Conservation (phyloP, 2,329 filamentous ascomycete species). For the Fusarium citri region DNA sequence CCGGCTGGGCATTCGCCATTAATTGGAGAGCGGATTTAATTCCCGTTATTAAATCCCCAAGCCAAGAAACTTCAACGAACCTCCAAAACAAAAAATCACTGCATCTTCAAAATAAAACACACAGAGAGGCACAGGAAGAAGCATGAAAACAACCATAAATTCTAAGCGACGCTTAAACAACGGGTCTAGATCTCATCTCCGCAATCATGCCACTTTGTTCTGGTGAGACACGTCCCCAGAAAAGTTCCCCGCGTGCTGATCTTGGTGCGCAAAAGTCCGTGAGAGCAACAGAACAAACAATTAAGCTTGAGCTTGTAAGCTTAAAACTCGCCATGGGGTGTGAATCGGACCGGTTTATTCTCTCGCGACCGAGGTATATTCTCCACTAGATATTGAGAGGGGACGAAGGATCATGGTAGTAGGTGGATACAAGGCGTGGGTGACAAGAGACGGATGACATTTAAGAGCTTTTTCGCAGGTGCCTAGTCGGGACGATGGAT, state of each 20-base stretch:
- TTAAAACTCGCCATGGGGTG: conserved; percentile 18
- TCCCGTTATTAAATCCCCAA: conserved; percentile 12
- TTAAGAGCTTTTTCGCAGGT: conserved; percentile 17
- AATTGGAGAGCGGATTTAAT: conserved; percentile 27
- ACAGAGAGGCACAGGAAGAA: neutral
- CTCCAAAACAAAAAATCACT: neutral
- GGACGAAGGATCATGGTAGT: neutral
- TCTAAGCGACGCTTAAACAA: conserved; percentile 25
- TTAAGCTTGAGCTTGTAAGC: conserved; percentile 16
- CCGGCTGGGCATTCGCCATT: conserved; percentile 24
- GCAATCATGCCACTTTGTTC: conserved; percentile 18
- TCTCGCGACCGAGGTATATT: conserved; percentile 31
- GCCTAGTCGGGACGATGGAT: neutral
- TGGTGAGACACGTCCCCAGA: neutral
- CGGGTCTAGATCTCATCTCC: conserved; percentile 29
- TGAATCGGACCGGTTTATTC: conserved; percentile 42
- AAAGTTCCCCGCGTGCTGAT: neutral
- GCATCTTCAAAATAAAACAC: neutral
- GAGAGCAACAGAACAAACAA: conserved; percentile 12
- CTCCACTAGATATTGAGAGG: conserved; percentile 7
- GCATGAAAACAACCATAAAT: conserved; percentile 1
- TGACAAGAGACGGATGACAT: conserved; percentile 21
- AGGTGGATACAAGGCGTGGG: neutral
- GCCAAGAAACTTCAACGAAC: neutral
- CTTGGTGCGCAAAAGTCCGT: neutral